Conservation (phyloP, 371 early-diverging fungal genomes). For the Zychaea mexicana region DNA sequence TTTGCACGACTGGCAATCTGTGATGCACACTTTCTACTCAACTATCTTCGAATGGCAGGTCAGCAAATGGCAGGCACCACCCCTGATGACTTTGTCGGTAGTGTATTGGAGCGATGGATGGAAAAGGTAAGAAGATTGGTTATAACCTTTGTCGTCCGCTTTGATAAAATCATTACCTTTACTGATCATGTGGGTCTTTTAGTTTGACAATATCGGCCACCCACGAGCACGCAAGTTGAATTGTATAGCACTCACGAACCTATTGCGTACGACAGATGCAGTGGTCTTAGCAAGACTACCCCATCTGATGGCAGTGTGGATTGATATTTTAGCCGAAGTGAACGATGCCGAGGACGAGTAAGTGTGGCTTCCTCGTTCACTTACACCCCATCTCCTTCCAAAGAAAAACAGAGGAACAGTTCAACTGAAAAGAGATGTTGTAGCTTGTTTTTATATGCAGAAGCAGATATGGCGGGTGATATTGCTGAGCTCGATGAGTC, state of each 20-base stretch:
- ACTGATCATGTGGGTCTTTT: not conserved
- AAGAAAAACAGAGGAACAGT: not conserved
- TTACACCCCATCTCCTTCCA: not conserved
- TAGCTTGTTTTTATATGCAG: constrained; percentile 67
- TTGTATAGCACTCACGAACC: constrained; percentile 68
- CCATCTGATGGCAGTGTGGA: constrained; percentile 63
- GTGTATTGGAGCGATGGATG: constrained; percentile 62
- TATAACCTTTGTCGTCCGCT: not conserved
- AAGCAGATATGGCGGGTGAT: constrained; percentile 63
- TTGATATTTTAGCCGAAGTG: constrained; percentile 65
- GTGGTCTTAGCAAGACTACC: constrained; percentile 46
- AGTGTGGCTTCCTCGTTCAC: constrained; percentile 13
- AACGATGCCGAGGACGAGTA: constrained; percentile 65
- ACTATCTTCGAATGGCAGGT: constrained; percentile 44
- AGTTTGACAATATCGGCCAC: constrained; percentile 81
- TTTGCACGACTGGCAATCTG: constrained; percentile 67
- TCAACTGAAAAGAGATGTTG: not conserved
- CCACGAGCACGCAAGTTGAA: constrained; percentile 72
- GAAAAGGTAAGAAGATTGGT: constrained; percentile 56
- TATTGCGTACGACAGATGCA: constrained; percentile 59
- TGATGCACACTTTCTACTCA: constrained; percentile 55
- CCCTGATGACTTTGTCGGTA: constrained; percentile 41
- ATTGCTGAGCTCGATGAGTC: constrained; percentile 56
- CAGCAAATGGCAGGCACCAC: constrained; percentile 34
- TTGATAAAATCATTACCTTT: not conserved